Base-by-base conservation (phyloP, 495 filamentous ascomycete species). In the Bacidia rubella region DNA sequence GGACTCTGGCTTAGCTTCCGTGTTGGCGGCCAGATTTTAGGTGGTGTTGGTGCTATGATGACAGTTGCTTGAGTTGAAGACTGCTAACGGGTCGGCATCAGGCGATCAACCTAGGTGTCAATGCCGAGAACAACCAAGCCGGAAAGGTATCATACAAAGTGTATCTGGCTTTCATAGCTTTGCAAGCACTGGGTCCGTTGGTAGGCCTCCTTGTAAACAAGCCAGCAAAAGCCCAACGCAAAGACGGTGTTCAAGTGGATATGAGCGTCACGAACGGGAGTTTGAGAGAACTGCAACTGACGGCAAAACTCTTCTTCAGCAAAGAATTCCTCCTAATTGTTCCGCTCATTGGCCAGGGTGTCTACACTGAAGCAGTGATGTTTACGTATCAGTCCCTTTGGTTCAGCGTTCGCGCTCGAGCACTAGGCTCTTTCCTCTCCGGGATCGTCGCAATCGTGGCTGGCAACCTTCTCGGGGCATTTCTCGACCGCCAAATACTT, bases 1-100 rank as follows among this genome's bases (percentile, higher is more conserved):
- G 79, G 77, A 0, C 75, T 77, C 53, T 84, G 81, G 80, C 64
- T 83, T 17, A 75, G 69, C 20, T 83, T 75, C 63, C 74, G 78
- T 0, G 70, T 79, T 3, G 67, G 71, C 32, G 81, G 78, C 2
- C 78, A 83, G 60, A 78, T 84, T 21, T 54, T 85, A 0, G 81
- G 81, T 21, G 81, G 80, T 19, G 76, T 47, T 19, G 15, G 44
- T 47, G 23, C 44, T 17, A 21, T 23, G 17, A 47, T 47, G 19
- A 21, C 15, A n/a, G 17, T 21, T 5, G 17, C n/a, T 47, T 47
- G 2, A 25, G 15, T 12, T 17, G 29, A 35, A 35, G 29, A 35
- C 15, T 19, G 44, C 44, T 47, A 11, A 47, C 19, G 3, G 15
- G 21, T 12, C 21, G 17, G 21, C 15, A 25, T 23, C 44, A 47